Conservation (phyloP, 169 alveolate species). For the Plasmodium gallinaceum region DNA sequence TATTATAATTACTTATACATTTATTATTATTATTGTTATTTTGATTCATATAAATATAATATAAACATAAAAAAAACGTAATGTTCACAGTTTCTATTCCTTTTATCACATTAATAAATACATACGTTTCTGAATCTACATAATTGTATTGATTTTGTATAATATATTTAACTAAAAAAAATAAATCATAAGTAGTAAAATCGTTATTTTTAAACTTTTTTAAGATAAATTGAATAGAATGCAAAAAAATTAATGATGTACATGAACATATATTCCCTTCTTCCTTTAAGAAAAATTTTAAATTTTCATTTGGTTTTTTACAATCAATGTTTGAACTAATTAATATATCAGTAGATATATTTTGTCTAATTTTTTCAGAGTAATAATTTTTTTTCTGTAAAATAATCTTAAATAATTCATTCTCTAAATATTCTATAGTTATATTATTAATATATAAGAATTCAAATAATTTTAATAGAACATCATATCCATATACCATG, state of each 20-base stretch:
- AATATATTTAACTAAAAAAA: conserved; percentile 50
- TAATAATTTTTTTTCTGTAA: conserved; percentile 46
- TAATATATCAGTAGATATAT: conserved; percentile 20
- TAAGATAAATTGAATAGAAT: conserved; percentile 46
- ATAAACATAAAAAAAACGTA: conserved; percentile 33
- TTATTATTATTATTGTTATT: background rate
- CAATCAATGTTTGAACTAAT: conserved; percentile 9
- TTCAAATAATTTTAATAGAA: conserved; percentile 25
- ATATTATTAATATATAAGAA: conserved; percentile 25
- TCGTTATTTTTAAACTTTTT: conserved; percentile 21
- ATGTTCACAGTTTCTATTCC: conserved; percentile 51
- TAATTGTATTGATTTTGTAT: conserved; percentile 54
- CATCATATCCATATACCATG: conserved; percentile 58
- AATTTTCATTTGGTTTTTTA: conserved; percentile 14
- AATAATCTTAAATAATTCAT: conserved; percentile 42
- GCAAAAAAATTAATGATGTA: conserved; percentile 57
- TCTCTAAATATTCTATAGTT: conserved; percentile 43
- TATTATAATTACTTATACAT: background rate
- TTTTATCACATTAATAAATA: conserved; percentile 52
- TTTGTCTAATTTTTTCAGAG: conserved; percentile 26
- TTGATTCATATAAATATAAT: conserved; percentile 27
- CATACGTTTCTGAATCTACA: conserved; percentile 2
- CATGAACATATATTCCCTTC: conserved; percentile 55
- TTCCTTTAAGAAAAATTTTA: conserved; percentile 21
- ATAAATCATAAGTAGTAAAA: conserved; percentile 43